These are phyloP conservation scores for Boletus rufocinnamomeus DNA, from an alignment of 768 basidiomycete species.

Conservation along the genomic window DNA sequence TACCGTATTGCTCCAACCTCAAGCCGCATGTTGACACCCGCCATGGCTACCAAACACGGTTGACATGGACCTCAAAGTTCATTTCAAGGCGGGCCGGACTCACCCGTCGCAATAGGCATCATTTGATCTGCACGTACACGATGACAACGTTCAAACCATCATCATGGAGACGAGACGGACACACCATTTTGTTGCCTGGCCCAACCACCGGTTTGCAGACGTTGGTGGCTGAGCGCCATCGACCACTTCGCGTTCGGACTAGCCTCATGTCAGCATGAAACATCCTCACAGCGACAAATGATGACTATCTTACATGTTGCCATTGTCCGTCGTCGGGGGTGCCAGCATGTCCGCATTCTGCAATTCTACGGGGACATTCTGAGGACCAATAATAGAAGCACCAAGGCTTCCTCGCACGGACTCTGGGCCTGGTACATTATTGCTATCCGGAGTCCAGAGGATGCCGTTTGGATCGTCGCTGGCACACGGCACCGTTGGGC, in stretches of 20 bases:
- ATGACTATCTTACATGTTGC: conserved; percentile 40
- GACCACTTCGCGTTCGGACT: conserved; percentile 56
- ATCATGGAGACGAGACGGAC: conserved; percentile 4
- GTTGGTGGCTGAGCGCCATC: conserved; percentile 50
- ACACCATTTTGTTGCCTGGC: conserved; percentile 56
- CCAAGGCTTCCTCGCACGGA: conserved; percentile 48
- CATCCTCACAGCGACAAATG: background rate
- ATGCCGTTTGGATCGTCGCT: conserved; percentile 44
- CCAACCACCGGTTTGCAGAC: conserved; percentile 60
- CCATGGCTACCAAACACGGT: conserved; percentile 9
- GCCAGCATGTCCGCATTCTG: conserved; percentile 59
- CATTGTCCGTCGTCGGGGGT: conserved; percentile 61
- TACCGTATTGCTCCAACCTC: conserved; percentile 42
- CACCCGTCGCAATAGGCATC: conserved; percentile 40
- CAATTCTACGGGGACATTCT: conserved; percentile 52
- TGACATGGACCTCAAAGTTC: background rate
- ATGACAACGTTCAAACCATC: background rate
- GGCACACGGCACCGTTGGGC: conserved; percentile 44
- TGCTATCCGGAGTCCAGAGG: conserved; percentile 36
- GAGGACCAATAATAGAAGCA: conserved; percentile 51
- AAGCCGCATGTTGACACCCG: conserved; percentile 40
- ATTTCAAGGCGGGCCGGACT: conserved; percentile 17
- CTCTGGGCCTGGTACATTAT: conserved; percentile 30
- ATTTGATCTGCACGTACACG: conserved; percentile 26
- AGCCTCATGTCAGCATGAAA: background rate